Conservation (phyloP, 331 rosid species). For the Quercus tomentella region DNA sequence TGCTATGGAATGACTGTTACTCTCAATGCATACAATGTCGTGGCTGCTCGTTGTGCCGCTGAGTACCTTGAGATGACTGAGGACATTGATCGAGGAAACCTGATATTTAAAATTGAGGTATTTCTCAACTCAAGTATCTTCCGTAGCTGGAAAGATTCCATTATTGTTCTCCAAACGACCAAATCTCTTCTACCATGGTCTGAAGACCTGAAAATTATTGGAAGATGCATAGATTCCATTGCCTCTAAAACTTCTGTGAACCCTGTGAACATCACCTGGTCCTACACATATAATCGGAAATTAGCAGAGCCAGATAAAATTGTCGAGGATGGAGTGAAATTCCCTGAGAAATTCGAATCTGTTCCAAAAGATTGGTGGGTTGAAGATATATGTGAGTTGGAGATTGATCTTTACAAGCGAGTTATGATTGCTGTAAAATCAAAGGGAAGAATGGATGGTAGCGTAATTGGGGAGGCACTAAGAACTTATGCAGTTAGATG, state of each 20-base stretch:
- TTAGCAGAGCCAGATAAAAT: constrained; percentile 56
- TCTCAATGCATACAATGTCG: constrained; percentile 90
- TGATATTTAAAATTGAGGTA: constrained; percentile 84
- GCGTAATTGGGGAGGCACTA: constrained; percentile 88
- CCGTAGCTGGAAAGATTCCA: constrained; percentile 96
- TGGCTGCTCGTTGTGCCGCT: constrained; percentile 93
- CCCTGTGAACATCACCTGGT: constrained; percentile 77
- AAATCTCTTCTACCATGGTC: constrained; percentile 91
- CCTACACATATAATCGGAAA: constrained; percentile 81
- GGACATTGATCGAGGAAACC: constrained; percentile 78
- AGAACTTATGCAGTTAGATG: constrained; percentile 80
- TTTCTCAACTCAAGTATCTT: constrained; percentile 91
- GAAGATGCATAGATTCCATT: constrained; percentile 92
- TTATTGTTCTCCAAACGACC: constrained; percentile 85
- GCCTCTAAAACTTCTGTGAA: constrained; percentile 91
- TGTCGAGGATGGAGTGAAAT: constrained; percentile 46
- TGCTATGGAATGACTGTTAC: constrained; percentile 99
- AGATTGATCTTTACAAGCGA: constrained; percentile 77
- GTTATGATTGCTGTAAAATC: constrained; percentile 79
- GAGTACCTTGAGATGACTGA: constrained; percentile 94
- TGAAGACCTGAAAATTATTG: constrained; percentile 80
- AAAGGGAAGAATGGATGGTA: constrained; percentile 94
- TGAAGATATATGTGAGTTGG: constrained; percentile 95
- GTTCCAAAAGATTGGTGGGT: constrained; percentile 99
- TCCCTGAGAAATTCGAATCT: constrained; percentile 42